Percentiles rank a stretch among this genome's conserved stretches.
Conservation (phyloP, 768 basidiomycete species). For the Hypsizygus marmoreus region DNA sequence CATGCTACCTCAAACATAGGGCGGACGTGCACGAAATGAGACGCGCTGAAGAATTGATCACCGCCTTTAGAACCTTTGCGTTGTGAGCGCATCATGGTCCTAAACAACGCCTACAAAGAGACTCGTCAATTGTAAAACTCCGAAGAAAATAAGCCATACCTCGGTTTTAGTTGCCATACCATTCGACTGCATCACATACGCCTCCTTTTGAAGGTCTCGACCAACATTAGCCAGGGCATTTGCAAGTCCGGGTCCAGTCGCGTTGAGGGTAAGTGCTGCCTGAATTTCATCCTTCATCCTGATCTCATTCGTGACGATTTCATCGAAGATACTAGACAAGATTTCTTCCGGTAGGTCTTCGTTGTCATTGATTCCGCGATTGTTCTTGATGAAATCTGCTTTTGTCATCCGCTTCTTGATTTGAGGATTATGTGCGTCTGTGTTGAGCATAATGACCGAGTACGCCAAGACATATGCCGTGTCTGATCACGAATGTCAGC, state of each 20-base stretch:
- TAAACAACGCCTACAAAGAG: constrained; percentile 75
- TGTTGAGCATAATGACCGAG: constrained; percentile 94
- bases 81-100: constrained; percentile 89
- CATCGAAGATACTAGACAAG: constrained; percentile 79
- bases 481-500: constrained; percentile 46
- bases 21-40: constrained; percentile 92
- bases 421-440: constrained; percentile 95
- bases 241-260: constrained; percentile 71
- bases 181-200: constrained; percentile 92
- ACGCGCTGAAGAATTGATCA: constrained; percentile 96
- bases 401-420: constrained; percentile 95
- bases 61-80: constrained; percentile 75
- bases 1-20: constrained; percentile 99
- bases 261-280: constrained; percentile 42
- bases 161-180: constrained; percentile 98
- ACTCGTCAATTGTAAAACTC: constrained; percentile 13
- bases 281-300: constrained; percentile 99
- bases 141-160: constrained; percentile 40
- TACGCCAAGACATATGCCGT: constrained; percentile 95
- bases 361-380: constrained; percentile 93
- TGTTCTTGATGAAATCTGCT: constrained; percentile 89
- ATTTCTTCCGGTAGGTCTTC: constrained; percentile 87
- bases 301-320: constrained; percentile 91
- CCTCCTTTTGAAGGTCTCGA: constrained; percentile 92
- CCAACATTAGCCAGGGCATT: constrained; percentile 87